Evolutionary conservation across 768 basidiomycete genomes (phyloP).

Genomic region (Tremella fuciformis): DNA sequence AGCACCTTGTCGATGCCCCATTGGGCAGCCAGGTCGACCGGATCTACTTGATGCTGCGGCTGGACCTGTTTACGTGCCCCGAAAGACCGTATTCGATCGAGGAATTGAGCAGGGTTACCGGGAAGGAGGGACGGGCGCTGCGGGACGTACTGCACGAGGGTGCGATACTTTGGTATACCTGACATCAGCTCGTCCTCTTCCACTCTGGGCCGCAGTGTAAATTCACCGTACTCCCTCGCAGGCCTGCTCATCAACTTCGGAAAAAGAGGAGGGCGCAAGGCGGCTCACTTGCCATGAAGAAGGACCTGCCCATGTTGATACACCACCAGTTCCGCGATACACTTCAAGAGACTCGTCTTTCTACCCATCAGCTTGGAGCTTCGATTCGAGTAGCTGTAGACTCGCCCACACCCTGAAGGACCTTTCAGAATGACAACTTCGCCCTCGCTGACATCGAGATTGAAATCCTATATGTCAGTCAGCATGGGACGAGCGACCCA

Average conservation of each 20-base stretch:
- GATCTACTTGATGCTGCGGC: slow-evolving; percentile 27
- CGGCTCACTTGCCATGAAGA: slow-evolving; percentile 65
- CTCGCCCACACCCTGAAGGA: slow-evolving; percentile 70
- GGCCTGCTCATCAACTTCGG: slow-evolving; percentile 19
- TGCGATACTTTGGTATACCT: slow-evolving; percentile 77
- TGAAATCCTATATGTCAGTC: slow-evolving; percentile 55
- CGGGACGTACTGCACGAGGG: slow-evolving; percentile 77
- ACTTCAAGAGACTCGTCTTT: slow-evolving; percentile 71
- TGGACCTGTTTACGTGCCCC: slow-evolving; percentile 53
- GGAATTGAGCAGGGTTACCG: slow-evolving; percentile 72
- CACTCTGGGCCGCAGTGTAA: neutral
- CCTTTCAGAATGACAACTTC: slow-evolving; percentile 78
- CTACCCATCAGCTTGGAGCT: slow-evolving; percentile 19
- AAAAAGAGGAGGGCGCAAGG: slow-evolving; percentile 53
- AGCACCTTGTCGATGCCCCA: slow-evolving; percentile 70
- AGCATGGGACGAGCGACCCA: neutral
- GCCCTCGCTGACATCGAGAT: slow-evolving; percentile 64
- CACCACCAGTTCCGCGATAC: slow-evolving; percentile 72
- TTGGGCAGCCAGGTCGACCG: slow-evolving; percentile 59
- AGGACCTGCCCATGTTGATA: slow-evolving; percentile 64
- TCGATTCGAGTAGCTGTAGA: slow-evolving; percentile 2
- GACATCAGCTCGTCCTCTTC: neutral
- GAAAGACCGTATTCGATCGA: slow-evolving; percentile 61
- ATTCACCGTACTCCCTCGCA: slow-evolving; percentile 32
- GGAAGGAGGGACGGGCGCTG: slow-evolving; percentile 84